Base-by-base conservation (phyloP, 2,329 filamentous ascomycete genomes). In the Penicillium sp. region DNA sequence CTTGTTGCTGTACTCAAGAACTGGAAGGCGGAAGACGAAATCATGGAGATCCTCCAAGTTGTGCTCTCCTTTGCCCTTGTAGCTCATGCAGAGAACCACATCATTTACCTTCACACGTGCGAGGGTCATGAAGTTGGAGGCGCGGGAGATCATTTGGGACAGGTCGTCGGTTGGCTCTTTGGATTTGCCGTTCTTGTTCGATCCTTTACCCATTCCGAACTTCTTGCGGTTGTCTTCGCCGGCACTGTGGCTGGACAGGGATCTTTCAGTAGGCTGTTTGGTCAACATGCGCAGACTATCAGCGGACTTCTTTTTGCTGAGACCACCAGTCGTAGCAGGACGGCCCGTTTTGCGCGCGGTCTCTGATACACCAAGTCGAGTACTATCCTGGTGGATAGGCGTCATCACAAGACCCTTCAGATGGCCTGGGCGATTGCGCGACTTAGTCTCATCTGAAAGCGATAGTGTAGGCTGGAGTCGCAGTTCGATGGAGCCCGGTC, bases 11-110 rank as follows among this genome's bases (percentile, higher is more conserved):
- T 96, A 97, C 73, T 99, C 94, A 47, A 99, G 87, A 2, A 90
- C 89, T 4, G 94, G 94, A 77, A 99, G 86, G 35, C 91, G 88
- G 84, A 99, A 99, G 49, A 99, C 94, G 66, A 99, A 95, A 71
- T 97, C 89, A 76, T 99, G 93, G 17, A 99, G 89, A 74, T 99
- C 95, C 77, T 97, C 92, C 57, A 99, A 84, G 69, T 97, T 99
- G 71, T 93, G 91, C 64, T 96, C 91, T 45, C 93, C 91, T 73
- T 92, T 95, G 70, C 95, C 94, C 75, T 97, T 96, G 82, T 97
- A 97, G 71, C 90, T 95, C 29, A 99, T 82, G 72, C 94, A 99
- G 35, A 99, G 85, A 2, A 97, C 92, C 66, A 99, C 93, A 56
- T 91, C 94, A 2, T 93, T 91, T 70, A 99, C 91, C 75, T 92